Evolutionary conservation across 495 filamentous ascomycete species (phyloP), one percentile per base, ranked within the genome.

Genomic region (Penicillium herquei): DNA sequence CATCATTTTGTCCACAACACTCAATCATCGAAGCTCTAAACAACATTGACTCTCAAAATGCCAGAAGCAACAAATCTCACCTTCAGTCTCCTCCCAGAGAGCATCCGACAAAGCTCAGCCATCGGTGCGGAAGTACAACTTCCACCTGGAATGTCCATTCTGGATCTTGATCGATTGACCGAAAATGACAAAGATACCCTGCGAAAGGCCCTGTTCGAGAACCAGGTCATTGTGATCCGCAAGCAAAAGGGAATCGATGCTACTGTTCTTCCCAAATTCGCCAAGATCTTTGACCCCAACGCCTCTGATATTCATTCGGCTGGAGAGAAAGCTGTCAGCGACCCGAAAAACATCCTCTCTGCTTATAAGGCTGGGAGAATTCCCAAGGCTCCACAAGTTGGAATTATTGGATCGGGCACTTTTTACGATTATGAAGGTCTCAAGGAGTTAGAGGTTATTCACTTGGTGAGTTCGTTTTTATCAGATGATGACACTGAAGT

Each of bases 301-400:
- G 49, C 58, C 1, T 56, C 58, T n/a, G 53, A 56, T 31, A 35
- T 56, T 31, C 54, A 56, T 16, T 56, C 54, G 1, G 58, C 53
- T 3, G 58, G 52, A 7, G 53, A 56, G 46, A 61, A 61, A 43
- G 53, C 58, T 11, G 52, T 61, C 4, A 56, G 53, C 16, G 42
- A 61, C 32, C 58, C 53, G 14, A 52, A 42, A 32, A 56, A 61
- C 26, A 56, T 61, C 14, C 26, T 61, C 10, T 61, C 58, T 7
- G 52, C 53, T n/a, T 61, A 56, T 37, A 56, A 61, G 39, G 48
- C 58, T 11, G 52, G 52, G 3, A 45, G 58, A 46, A 61, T 61
- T 34, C 58, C 54, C 9, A 51, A 30, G n/a, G 54, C 54, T 18
- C 54, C 47, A 1, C 54, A 56, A 6, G 54, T 56, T 51, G 54